These are phyloP conservation scores for Polyrhizophydium stewartii DNA, from an alignment of 371 early-diverging fungal genomes.

Conservation along the genomic window DNA sequence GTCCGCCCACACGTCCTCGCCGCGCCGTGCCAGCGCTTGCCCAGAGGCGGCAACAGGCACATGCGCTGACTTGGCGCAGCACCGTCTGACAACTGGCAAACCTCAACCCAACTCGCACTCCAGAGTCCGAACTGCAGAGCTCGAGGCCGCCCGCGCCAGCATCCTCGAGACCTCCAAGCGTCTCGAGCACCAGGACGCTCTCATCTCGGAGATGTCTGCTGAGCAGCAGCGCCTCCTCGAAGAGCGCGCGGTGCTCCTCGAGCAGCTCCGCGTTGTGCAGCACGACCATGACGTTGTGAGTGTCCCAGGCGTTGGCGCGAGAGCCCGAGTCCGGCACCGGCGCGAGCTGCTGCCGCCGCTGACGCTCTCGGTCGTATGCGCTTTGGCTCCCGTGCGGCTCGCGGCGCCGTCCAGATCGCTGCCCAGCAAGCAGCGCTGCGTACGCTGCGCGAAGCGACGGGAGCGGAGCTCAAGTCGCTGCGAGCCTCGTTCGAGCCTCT, in stretches of 20 bases:
- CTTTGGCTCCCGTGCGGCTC: too few species aligned
- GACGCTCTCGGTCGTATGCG: neutral
- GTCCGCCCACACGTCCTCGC: too few species aligned
- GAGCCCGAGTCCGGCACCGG: neutral
- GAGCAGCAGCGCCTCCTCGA: constrained; percentile 1
- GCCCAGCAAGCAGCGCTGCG: neutral
- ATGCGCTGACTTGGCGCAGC: too few species aligned
- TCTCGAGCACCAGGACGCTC: constrained; percentile 5
- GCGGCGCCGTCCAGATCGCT: too few species aligned
- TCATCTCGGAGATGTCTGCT: constrained; percentile 1
- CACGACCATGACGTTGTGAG: neutral
- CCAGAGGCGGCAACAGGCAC: too few species aligned
- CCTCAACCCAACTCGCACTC: too few species aligned
- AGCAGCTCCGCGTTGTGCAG: neutral
- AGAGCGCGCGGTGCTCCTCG: constrained; percentile 2
- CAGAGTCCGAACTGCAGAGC: neutral
- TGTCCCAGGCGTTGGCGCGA: neutral
- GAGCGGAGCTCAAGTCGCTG: neutral
- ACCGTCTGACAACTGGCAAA: too few species aligned
- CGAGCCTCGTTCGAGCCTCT: constrained; percentile 9
- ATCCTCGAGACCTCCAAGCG: constrained; percentile 4
- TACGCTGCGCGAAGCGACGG: neutral
- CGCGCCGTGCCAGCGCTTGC: too few species aligned
- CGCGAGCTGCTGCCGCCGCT: neutral
- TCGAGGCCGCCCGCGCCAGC: neutral